These are phyloP conservation scores for Suillus sp. DNA, from an alignment of 768 basidiomycete genomes.

Conservation along the genomic window DNA sequence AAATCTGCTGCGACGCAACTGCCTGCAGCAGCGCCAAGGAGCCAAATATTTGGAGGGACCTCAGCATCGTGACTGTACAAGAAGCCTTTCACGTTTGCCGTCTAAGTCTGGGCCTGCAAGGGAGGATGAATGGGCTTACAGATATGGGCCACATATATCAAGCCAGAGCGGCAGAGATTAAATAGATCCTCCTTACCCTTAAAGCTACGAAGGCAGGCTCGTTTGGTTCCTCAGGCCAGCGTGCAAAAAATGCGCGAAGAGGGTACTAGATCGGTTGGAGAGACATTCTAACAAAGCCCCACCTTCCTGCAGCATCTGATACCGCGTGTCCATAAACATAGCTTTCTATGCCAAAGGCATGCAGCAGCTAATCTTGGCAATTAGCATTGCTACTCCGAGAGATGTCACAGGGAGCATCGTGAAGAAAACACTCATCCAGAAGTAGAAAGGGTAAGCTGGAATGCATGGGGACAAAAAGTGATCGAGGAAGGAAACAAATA, in stretches of 20 bases:
- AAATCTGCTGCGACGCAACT: constrained; percentile 52
- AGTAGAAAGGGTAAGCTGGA: not conserved
- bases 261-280: not conserved
- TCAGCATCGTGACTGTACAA: not conserved
- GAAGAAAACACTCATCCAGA: not conserved
- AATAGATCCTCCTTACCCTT: not conserved
- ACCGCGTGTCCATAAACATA: not conserved
- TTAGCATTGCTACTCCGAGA: not conserved
- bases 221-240: not conserved
- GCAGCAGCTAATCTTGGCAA: not conserved
- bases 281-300: not conserved
- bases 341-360: not conserved
- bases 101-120: not conserved
- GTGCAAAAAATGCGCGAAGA: not conserved
- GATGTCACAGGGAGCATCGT: not conserved
- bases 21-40: constrained; percentile 24
- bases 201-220: not conserved
- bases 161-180: not conserved
- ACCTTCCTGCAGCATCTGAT: not conserved
- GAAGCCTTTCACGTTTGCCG: not conserved
- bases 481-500: not conserved
- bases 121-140: not conserved
- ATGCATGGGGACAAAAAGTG: not conserved
- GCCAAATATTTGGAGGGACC: constrained; percentile 6
- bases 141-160: not conserved